phyloP scores from a whole-genome alignment of 179 eudicot genomes.

The Vitellaria paradoxa region DNA sequence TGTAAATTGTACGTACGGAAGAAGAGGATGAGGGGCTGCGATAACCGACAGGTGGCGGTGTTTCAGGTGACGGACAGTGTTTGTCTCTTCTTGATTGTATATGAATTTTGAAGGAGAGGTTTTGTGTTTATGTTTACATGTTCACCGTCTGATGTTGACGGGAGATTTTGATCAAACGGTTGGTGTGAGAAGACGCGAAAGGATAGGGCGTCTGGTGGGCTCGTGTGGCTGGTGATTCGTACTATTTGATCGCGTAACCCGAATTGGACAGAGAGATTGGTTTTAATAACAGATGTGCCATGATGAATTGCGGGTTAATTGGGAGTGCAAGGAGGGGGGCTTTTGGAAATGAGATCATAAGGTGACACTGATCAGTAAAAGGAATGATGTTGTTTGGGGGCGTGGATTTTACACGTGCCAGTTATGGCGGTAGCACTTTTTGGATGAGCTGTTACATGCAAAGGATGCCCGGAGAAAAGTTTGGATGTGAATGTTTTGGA shows the following conservation, averaged over 20 bases:
- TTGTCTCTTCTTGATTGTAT: not conserved
- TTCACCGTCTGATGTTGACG: not conserved
- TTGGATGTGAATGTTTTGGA: too few relatives aligned
- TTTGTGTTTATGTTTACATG: too few relatives aligned
- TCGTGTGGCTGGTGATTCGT: not conserved
- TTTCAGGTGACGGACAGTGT: conserved; percentile 6
- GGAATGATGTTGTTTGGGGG: not conserved
- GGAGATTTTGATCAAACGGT: conserved; percentile 7
- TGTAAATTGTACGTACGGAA: not conserved
- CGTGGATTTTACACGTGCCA: not conserved
- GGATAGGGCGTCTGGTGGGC: conserved; percentile 4
- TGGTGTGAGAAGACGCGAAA: too few relatives aligned
- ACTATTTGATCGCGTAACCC: not conserved
- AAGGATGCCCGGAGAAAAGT: not conserved
- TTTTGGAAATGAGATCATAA: not conserved
- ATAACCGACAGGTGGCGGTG: conserved; percentile 23
- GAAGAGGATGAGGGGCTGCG: not conserved
- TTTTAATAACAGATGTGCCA: not conserved
- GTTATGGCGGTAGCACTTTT: not conserved
- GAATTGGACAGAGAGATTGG: not conserved
- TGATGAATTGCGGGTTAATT: not conserved
- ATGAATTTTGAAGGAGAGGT: not conserved
- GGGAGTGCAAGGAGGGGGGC: not conserved
- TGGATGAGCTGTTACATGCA: not conserved
- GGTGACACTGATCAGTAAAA: not conserved